Base-by-base conservation (phyloP, 2,329 filamentous ascomycete genomes). In the Epichloe gansuensis region DNA sequence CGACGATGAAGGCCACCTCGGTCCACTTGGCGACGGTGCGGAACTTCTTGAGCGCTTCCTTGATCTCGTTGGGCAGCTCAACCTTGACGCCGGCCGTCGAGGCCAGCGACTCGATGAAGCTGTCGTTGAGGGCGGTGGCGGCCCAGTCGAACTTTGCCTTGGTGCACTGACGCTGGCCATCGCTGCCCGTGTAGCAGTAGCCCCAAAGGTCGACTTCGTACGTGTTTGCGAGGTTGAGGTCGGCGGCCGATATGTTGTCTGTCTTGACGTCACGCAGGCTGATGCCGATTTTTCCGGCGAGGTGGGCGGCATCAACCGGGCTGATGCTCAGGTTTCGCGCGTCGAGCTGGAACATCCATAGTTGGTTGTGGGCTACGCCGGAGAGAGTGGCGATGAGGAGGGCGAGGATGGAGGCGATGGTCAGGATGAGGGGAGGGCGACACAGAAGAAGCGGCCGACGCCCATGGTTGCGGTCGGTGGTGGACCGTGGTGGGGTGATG, bases 131-230 rank as follows among this genome's bases (percentile, higher is more conserved):
- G 2, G 82, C 78, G 61, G 85, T 75, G 68, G 84, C 80, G 61
- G 86, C 89, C 82, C 88, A 98, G 70, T 88, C 75, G 61, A 84
- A 83, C 66, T 84, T 73, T 52, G 83, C 76, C 60, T 82, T 75
- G 51, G 82, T 84, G 79, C 91, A 97, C 60, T 77, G 73, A 57
- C 75, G 74, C 57, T 76, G 74, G 58, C 59, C 59, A 58, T 77
- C 76, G 59, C 74, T 67, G 49, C 76, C 70, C 51, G 78, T 81
- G 53, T 75, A 73, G 78, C 93, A 97, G 78, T 90, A 95, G 65
- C 86, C 86, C 86, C 88, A 95, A 39, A 97, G 76, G 64, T 80
- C 81, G 64, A 97, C 76, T 56, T 86, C 79, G 78, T 96, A 97
- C 63, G 82, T 76, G 65, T 91, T 82, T 62, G 77, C 80, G 54